A percentile compares a stretch with the other conserved stretches of the same genome.
Conservation (phyloP, 2,329 filamentous ascomycete genomes). For the Paecilomyces sp. region DNA sequence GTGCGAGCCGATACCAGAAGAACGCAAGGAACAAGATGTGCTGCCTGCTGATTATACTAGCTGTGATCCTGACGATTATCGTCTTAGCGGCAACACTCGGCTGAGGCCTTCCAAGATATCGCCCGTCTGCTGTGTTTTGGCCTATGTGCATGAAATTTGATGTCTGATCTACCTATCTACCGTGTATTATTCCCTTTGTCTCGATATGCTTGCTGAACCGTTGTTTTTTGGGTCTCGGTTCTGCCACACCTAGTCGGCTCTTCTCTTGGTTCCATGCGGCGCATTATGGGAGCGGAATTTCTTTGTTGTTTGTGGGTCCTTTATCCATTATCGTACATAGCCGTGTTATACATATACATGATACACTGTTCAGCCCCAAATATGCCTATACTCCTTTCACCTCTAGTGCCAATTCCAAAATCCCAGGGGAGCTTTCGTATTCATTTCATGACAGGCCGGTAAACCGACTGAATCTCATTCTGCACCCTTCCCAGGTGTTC, state of each 20-base stretch:
- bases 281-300: background rate
- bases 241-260: background rate
- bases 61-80: slow-evolving; percentile 82
- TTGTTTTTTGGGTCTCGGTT: background rate
- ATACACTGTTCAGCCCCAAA: slow-evolving; percentile 6
- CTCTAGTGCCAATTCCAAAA: slow-evolving; percentile 12
- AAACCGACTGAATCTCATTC: slow-evolving; percentile 46
- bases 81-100: slow-evolving; percentile 78
- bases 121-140: slow-evolving; percentile 7
- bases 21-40: slow-evolving; percentile 91
- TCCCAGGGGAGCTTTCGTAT: background rate
- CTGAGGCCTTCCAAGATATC: slow-evolving; percentile 32
- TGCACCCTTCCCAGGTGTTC: slow-evolving; percentile 55
- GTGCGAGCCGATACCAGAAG: slow-evolving; percentile 88
- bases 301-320: background rate
- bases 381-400: slow-evolving; percentile 18
- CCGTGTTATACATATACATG: slow-evolving; percentile 23
- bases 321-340: slow-evolving; percentile 24
- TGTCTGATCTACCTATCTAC: background rate
- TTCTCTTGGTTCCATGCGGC: background rate
- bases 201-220: background rate
- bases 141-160: slow-evolving; percentile 6
- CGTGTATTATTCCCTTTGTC: slow-evolving; percentile 1
- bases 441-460: slow-evolving; percentile 33
- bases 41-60: slow-evolving; percentile 80